These are phyloP conservation scores for Glycine latifolia DNA, from an alignment of 306 rosid species.

Conservation along the genomic window DNA sequence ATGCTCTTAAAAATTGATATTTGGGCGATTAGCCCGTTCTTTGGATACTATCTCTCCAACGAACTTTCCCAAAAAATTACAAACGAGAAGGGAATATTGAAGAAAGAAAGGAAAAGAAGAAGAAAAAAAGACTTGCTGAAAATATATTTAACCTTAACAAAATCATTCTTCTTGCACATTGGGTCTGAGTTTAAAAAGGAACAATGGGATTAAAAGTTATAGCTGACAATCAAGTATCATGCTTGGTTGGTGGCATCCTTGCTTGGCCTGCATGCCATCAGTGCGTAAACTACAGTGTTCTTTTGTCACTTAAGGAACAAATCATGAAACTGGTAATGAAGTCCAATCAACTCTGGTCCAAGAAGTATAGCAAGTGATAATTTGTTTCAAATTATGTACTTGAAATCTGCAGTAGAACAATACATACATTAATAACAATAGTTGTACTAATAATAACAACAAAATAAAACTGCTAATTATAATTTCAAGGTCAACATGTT, in stretches of 20 bases:
- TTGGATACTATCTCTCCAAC: conserved; percentile 26
- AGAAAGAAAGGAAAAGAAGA: not conserved
- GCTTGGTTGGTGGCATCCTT: conserved; percentile 20
- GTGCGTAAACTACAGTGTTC: not conserved
- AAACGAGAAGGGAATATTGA: not conserved
- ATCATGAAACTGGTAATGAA: conserved; percentile 28
- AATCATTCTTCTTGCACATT: conserved; percentile 43
- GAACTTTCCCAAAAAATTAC: conserved; percentile 39
- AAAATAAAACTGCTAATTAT: not conserved
- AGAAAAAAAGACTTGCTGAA: conserved; percentile 23
- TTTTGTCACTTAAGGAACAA: conserved; percentile 27
- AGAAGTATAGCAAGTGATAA: conserved; percentile 17
- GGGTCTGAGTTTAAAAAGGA: conserved; percentile 11
- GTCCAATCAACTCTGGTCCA: conserved; percentile 48
- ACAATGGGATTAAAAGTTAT: conserved; percentile 6
- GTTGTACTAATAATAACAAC: not conserved
- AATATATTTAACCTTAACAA: conserved; percentile 36
- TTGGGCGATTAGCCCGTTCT: conserved; percentile 39
- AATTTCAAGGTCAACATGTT: not conserved
- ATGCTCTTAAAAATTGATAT: conserved; percentile 15
- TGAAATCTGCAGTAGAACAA: conserved; percentile 34
- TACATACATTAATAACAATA: not conserved
- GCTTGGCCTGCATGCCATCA: conserved; percentile 42
- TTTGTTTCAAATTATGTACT: conserved; percentile 8
- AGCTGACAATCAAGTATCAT: conserved; percentile 4